phyloP scores from a whole-genome alignment of 2,329 filamentous ascomycete genomes.

The Calonectria crousiana region DNA sequence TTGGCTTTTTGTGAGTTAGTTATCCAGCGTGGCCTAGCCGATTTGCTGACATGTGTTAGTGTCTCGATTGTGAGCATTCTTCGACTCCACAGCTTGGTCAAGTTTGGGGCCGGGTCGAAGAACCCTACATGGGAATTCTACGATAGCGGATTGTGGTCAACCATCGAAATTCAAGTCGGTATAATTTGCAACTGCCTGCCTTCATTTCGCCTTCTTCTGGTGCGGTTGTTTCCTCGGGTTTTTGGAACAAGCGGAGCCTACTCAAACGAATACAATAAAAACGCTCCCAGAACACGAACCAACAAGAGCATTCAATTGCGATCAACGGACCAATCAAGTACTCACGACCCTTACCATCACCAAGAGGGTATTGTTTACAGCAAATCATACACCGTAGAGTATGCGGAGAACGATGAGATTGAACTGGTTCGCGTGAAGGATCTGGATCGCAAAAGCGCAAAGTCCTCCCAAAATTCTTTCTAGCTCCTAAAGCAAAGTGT shows the following conservation, averaged over 20 bases:
- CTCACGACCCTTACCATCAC: slow-evolving; percentile 13
- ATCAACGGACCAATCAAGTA: neutral
- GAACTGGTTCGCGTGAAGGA: slow-evolving; percentile 45
- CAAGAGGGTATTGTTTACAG: slow-evolving; percentile 28
- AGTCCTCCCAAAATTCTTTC: slow-evolving; percentile 2
- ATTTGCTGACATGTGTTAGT: neutral
- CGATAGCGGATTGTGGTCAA: slow-evolving; percentile 51
- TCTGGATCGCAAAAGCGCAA: slow-evolving; percentile 26
- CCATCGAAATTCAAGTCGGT: slow-evolving; percentile 54
- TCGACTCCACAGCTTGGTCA: slow-evolving; percentile 50
- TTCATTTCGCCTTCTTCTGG: slow-evolving; percentile 49
- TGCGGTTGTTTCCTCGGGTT: slow-evolving; percentile 53
- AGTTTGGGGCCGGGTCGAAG: slow-evolving; percentile 40
- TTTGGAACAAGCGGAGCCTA: slow-evolving; percentile 45
- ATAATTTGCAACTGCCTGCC: slow-evolving; percentile 56
- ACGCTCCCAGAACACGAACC: neutral
- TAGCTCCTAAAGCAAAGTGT: neutral
- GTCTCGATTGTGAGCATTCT: slow-evolving; percentile 55
- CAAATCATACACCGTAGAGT: slow-evolving; percentile 49
- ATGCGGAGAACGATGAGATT: slow-evolving; percentile 49
- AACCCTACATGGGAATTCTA: slow-evolving; percentile 53
- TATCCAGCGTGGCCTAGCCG: no score
- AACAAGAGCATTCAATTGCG: neutral
- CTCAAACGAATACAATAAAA: slow-evolving; percentile 24
- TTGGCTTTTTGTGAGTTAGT: slow-evolving; percentile 54